Evolutionary conservation across 306 rosid species (phyloP).

Genomic region (Acacia crassicarpa): DNA sequence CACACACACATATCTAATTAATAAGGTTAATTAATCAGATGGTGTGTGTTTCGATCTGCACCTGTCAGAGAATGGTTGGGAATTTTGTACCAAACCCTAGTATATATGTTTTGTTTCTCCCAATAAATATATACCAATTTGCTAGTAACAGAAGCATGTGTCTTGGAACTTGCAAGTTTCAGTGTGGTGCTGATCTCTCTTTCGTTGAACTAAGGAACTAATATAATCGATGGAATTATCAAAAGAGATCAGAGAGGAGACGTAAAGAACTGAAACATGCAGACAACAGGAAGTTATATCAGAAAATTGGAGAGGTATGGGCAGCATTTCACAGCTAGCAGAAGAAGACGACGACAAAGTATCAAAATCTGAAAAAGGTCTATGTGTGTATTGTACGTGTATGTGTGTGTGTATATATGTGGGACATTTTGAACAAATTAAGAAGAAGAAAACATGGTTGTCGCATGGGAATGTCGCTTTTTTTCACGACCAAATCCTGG

Average conservation of each 20-base stretch:
- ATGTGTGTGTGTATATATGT: background rate
- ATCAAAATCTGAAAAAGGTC: background rate
- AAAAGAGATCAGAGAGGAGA: background rate
- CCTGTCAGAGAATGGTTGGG: background rate
- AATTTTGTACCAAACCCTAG: background rate
- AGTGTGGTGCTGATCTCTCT: background rate
- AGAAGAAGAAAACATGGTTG: background rate
- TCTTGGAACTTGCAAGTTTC: constrained; percentile 43
- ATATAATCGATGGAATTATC: background rate
- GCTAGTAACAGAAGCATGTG: constrained; percentile 34
- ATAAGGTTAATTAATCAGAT: background rate
- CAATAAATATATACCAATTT: background rate
- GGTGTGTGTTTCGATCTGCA: background rate
- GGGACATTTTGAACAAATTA: background rate
- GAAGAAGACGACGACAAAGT: background rate
- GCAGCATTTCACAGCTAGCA: background rate
- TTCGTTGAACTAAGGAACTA: background rate
- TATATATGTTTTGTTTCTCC: background rate
- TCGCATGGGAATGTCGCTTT: constrained; percentile 56
- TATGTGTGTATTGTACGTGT: background rate
- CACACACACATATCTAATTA: background rate
- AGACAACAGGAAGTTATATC: background rate
- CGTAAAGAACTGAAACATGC: background rate
- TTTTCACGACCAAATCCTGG: constrained; percentile 47
- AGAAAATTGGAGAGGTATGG: background rate